Percentiles rank a stretch among this genome's conserved stretches.
Evolutionary conservation across 495 filamentous ascomycete species (phyloP).

Genomic region (Xylaria intraflava): DNA sequence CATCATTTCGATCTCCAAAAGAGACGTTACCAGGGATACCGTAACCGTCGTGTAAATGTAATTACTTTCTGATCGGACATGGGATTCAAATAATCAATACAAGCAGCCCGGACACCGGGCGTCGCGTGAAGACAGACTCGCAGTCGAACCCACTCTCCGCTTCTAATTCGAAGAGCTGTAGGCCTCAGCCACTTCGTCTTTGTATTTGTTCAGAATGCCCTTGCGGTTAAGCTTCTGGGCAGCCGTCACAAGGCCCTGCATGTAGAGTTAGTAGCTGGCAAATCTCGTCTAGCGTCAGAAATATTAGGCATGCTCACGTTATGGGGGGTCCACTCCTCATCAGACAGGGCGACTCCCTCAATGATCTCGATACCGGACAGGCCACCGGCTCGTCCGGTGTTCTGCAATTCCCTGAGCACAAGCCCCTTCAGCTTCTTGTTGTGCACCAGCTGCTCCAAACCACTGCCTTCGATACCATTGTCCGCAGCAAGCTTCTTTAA

Average conservation of each 20-base stretch:
- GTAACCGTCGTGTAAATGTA: too few species aligned
- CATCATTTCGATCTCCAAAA: too few species aligned
- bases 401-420: conserved; percentile 80
- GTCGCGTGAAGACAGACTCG: background rate
- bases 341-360: conserved; percentile 82
- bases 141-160: background rate
- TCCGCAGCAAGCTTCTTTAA: conserved; percentile 76
- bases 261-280: conserved; percentile 19
- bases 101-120: background rate
- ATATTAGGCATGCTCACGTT: conserved; percentile 60
- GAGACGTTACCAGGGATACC: too few species aligned
- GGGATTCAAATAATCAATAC: too few species aligned
- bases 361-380: conserved; percentile 85
- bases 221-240: conserved; percentile 75
- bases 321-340: conserved; percentile 96
- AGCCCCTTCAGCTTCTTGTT: conserved; percentile 69
- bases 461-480: conserved; percentile 62
- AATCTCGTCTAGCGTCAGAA: background rate
- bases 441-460: conserved; percentile 74
- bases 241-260: conserved; percentile 59
- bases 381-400: conserved; percentile 65
- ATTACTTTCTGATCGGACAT: too few species aligned
- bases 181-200: conserved; percentile 56
- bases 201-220: conserved; percentile 58
- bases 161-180: conserved; percentile 38